Conservation (phyloP, 2,329 filamentous ascomycete genomes). For the Xylaria sp. region DNA sequence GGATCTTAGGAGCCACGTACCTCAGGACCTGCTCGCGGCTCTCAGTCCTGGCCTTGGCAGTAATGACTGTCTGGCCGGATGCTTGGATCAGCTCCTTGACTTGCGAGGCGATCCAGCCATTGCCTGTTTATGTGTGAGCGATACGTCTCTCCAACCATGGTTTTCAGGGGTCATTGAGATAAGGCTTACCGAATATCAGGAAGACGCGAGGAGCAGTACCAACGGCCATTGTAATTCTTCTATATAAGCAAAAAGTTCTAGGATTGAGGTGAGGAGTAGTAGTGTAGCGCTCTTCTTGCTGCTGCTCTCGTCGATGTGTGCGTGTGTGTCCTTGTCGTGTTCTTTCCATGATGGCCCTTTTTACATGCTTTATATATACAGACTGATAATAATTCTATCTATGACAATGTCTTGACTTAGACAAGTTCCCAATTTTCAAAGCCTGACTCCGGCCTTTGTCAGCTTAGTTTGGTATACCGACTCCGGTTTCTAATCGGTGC, state of each 20-base stretch:
- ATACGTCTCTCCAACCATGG: not conserved
- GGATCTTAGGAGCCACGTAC: not conserved
- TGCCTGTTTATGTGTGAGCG: slow-evolving; percentile 1
- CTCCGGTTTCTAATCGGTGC: not conserved
- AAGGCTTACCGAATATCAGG: slow-evolving; percentile 6
- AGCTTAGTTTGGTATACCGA: not conserved
- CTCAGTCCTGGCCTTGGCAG: slow-evolving; percentile 6
- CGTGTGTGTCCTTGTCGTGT: not conserved
- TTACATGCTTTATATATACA: not conserved
- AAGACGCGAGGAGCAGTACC: not conserved
- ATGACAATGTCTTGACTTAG: not conserved
- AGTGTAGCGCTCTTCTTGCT: not conserved
- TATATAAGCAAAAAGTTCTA: not conserved
- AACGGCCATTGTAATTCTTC: not conserved
- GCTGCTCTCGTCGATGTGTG: no score
- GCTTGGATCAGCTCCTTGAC: slow-evolving; percentile 5
- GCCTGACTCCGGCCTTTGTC: not conserved
- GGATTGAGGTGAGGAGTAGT: not conserved
- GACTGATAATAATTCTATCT: not conserved
- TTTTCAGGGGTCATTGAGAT: not conserved
- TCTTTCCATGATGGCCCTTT: not conserved
- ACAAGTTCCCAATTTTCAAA: not conserved
- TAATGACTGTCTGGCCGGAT: slow-evolving; percentile 7
- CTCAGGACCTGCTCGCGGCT: slow-evolving; percentile 12
- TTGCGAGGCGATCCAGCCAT: slow-evolving; percentile 9